A percentile compares a stretch with the other conserved stretches of the same genome.
Evolutionary conservation across 208 protist genomes (phyloP).

Genomic region (Porcisia hertigi): DNA sequence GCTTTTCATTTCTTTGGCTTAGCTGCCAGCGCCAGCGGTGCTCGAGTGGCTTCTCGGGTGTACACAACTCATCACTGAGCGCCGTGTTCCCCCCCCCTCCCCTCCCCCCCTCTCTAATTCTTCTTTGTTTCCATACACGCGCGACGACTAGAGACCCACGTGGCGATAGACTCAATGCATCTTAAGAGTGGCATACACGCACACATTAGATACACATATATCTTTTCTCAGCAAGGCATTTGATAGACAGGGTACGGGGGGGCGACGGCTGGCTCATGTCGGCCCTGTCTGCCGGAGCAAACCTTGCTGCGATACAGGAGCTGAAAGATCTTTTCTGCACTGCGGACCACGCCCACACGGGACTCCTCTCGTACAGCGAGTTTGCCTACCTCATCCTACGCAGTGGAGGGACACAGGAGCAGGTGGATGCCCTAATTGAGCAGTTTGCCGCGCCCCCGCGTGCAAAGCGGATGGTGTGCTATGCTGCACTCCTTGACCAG

Average conservation of each 20-base stretch:
- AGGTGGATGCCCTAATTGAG: constrained; percentile 38
- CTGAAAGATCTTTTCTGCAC: constrained; percentile 27
- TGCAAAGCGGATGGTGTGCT: constrained; percentile 23
- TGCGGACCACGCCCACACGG: constrained; percentile 22
- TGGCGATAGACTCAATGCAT: neutral
- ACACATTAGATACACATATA: constrained; percentile 23
- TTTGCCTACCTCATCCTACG: constrained; percentile 34
- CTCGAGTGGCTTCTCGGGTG: neutral
- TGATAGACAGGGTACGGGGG: neutral
- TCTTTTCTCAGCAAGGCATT: neutral
- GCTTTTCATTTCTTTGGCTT: neutral
- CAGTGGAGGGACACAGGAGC: constrained; percentile 32
- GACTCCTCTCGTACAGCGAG: constrained; percentile 35
- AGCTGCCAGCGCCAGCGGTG: neutral
- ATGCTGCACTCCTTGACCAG: constrained; percentile 27
- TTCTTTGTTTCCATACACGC: neutral
- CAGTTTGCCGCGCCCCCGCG: constrained; percentile 22
- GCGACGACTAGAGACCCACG: neutral
- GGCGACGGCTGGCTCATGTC: neutral
- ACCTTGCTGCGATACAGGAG: constrained; percentile 21
- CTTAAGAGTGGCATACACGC: neutral
- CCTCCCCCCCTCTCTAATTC: neutral
- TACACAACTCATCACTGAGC: neutral
- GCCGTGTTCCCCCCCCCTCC: neutral
- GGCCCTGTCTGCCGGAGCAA: neutral